Conservation (phyloP, 805 yeast species). For the Wickerhamomyces subpelliculosus region DNA sequence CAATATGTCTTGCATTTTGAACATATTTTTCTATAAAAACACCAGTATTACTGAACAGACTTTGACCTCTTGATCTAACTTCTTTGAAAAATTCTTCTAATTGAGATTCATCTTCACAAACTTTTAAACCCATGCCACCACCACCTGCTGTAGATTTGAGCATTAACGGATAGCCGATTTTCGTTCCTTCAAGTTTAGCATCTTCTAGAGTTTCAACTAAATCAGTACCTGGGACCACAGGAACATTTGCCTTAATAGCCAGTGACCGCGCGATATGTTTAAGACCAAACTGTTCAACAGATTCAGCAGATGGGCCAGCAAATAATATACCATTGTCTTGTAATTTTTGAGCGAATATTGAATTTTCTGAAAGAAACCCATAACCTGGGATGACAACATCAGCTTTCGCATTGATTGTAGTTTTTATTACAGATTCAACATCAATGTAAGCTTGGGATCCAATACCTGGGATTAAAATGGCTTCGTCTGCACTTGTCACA, state of each 20-base stretch:
- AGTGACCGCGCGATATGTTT: conserved; percentile 22
- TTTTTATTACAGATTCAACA: conserved; percentile 16
- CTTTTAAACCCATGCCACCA: conserved; percentile 25
- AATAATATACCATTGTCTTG: conserved; percentile 13
- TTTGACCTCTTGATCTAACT: conserved; percentile 21
- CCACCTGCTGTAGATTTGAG: conserved; percentile 26
- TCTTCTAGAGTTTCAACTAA: conserved; percentile 8
- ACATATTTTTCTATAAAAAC: conserved; percentile 22
- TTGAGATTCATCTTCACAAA: conserved; percentile 12
- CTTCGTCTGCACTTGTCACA: conserved; percentile 21
- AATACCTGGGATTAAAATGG: conserved; percentile 16
- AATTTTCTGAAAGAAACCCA: conserved; percentile 20
- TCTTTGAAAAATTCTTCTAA: conserved; percentile 10
- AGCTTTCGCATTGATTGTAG: conserved; percentile 25
- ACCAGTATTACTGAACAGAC: conserved; percentile 18
- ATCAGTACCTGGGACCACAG: conserved; percentile 23
- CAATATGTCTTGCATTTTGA: conserved; percentile 22
- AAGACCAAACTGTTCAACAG: conserved; percentile 22
- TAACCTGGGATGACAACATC: conserved; percentile 34
- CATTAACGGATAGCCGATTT: conserved; percentile 19
- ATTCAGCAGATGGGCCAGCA: conserved; percentile 21
- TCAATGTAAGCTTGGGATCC: conserved; percentile 24
- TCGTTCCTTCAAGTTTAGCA: conserved; percentile 2
- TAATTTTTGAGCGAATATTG: conserved; percentile 15
- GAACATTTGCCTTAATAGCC: conserved; percentile 18